Evolutionary conservation across 306 rosid species (phyloP).

Genomic region (Trifolium repens): DNA sequence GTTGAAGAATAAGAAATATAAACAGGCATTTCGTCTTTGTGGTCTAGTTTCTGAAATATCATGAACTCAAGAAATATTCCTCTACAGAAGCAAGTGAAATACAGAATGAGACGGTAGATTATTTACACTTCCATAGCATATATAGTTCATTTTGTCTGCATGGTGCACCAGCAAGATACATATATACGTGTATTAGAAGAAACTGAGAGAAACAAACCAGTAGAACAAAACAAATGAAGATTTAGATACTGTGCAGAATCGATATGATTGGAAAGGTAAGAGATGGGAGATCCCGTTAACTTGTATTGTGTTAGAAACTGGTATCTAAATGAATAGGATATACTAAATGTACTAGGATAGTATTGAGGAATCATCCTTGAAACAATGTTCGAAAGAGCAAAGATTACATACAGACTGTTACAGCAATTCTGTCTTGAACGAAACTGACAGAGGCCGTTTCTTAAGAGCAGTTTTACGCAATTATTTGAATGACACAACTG

Average conservation of each 20-base stretch:
- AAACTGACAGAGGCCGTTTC: neutral
- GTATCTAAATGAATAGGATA: neutral
- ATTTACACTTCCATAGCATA: neutral
- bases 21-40: conserved; percentile 9
- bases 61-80: neutral
- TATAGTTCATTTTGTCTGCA: neutral
- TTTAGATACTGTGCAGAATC: neutral
- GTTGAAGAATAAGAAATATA: conserved; percentile 6
- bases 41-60: neutral
- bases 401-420: neutral
- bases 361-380: neutral
- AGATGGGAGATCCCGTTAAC: neutral
- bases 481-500: neutral
- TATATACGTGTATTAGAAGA: neutral
- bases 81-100: conserved; percentile 10
- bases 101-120: neutral
- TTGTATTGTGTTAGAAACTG: neutral
- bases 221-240: neutral
- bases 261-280: neutral
- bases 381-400: neutral
- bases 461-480: neutral
- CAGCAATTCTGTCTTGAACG: neutral
- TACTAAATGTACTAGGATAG: neutral
- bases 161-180: conserved; percentile 5
- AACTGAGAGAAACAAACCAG: neutral